Conservation (phyloP, 1,284 basidiomycete species). For the Flammula alnicola region DNA sequence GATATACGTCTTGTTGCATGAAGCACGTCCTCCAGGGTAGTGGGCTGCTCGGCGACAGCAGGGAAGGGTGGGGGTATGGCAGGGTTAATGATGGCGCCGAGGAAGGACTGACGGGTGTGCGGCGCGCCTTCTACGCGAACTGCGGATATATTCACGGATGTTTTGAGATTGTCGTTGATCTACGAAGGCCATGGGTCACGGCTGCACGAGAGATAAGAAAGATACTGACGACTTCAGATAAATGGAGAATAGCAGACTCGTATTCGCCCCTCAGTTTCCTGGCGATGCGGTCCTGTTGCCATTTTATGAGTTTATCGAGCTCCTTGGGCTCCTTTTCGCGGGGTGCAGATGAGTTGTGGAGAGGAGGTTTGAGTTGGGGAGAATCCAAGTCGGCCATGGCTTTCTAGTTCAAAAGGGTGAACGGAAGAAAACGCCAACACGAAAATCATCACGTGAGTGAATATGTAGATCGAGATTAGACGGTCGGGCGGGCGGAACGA, state of each 20-base stretch:
- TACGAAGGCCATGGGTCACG: too few species aligned
- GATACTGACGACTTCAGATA: slow-evolving; percentile 71
- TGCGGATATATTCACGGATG: slow-evolving; percentile 65
- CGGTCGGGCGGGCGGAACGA: too few species aligned
- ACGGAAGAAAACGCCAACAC: too few species aligned
- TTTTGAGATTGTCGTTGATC: slow-evolving; percentile 69
- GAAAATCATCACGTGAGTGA: too few species aligned
- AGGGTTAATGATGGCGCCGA: slow-evolving; percentile 78
- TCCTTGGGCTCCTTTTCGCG: slow-evolving; percentile 56
- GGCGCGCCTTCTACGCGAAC: slow-evolving; percentile 83
- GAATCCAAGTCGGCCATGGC: slow-evolving; percentile 18
- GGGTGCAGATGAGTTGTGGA: slow-evolving; percentile 56
- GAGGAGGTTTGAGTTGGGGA: slow-evolving; percentile 50
- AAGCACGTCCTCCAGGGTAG: slow-evolving; percentile 65
- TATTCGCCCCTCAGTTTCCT: slow-evolving; percentile 77
- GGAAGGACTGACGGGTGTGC: slow-evolving; percentile 79
- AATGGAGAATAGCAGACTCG: slow-evolving; percentile 68
- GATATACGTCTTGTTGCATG: slow-evolving; percentile 71
- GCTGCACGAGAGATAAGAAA: slow-evolving; percentile 8
- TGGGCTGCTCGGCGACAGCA: slow-evolving; percentile 27
- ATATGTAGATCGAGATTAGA: too few species aligned
- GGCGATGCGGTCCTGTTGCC: slow-evolving; percentile 75
- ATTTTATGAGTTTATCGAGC: slow-evolving; percentile 60
- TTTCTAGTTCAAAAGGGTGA: background rate
- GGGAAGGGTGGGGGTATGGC: slow-evolving; percentile 33